Evolutionary conservation across 2,329 filamentous ascomycete species (phyloP).

Genomic region (Paecilomyces fulvus): DNA sequence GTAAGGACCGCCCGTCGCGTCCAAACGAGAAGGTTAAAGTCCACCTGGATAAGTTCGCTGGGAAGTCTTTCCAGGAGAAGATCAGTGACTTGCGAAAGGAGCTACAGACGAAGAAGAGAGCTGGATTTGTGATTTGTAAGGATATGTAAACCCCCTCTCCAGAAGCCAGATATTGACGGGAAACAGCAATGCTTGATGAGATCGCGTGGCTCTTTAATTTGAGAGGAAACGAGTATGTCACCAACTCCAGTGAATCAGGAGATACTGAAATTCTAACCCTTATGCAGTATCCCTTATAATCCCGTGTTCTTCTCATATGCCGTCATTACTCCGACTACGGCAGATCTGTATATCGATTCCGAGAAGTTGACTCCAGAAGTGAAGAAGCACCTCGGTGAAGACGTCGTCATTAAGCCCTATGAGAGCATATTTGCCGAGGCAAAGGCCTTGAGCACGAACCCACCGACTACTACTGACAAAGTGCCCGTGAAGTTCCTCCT

Average conservation of each 20-base stretch:
- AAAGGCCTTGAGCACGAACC: conserved; percentile 49
- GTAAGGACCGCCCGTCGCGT: conserved; percentile 58
- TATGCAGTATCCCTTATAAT: conserved; percentile 74
- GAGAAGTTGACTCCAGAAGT: conserved; percentile 65
- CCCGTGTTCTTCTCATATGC: conserved; percentile 98
- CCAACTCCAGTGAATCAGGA: background rate
- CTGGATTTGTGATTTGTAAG: conserved; percentile 72
- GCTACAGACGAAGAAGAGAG: conserved; percentile 77
- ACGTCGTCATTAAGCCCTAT: conserved; percentile 73
- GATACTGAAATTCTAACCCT: conserved; percentile 7
- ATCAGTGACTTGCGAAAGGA: conserved; percentile 82
- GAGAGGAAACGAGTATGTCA: conserved; percentile 68
- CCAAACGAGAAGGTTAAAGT: conserved; percentile 70
- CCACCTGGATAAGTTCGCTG: conserved; percentile 64
- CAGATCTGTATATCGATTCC: conserved; percentile 76
- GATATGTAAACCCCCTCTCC: background rate
- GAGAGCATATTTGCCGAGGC: conserved; percentile 70
- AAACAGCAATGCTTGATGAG: conserved; percentile 74
- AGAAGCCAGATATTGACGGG: background rate
- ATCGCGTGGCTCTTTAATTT: conserved; percentile 98
- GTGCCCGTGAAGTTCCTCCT: conserved; percentile 63
- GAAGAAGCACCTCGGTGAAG: conserved; percentile 58
- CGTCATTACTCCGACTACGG: conserved; percentile 65
- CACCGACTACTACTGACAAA: conserved; percentile 23
- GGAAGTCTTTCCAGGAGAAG: conserved; percentile 75